Percentiles rank a stretch among this genome's conserved stretches.
Conservation (phyloP, 2,329 filamentous ascomycete species). For the Diaporthe ampelina region DNA sequence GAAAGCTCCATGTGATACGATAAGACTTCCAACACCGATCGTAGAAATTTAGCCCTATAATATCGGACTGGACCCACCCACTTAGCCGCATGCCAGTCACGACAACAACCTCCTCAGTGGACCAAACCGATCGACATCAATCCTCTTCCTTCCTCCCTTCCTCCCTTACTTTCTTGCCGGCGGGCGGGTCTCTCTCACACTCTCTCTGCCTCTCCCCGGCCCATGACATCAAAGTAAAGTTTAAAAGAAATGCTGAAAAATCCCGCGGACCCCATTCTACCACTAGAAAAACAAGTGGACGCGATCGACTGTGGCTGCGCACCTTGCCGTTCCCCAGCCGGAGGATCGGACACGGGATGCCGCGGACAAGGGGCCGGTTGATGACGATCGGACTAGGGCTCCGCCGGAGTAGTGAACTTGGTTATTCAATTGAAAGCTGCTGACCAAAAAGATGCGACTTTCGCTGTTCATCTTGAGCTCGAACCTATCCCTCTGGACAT, state of each 20-base stretch:
- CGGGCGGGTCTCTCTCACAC: too few species aligned
- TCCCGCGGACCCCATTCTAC: neutral
- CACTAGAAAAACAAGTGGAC: neutral
- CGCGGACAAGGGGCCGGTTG: constrained; percentile 7
- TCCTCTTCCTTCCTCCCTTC: neutral
- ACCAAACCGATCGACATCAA: neutral
- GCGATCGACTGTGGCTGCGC: neutral
- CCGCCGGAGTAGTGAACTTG: neutral
- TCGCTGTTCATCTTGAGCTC: neutral
- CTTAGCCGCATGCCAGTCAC: neutral
- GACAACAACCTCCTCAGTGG: neutral
- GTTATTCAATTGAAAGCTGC: too few species aligned
- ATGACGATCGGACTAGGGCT: neutral
- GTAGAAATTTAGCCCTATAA: neutral
- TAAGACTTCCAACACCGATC: neutral
- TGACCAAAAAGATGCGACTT: neutral
- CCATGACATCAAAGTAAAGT: neutral
- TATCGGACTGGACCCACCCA: neutral
- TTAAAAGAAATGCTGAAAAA: neutral
- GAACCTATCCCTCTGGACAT: neutral
- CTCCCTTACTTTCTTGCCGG: too few species aligned
- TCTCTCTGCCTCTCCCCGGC: too few species aligned
- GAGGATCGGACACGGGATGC: constrained; percentile 13
- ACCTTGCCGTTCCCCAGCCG: neutral
- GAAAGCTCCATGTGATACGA: too few species aligned